A percentile compares a stretch with the other conserved stretches of the same genome.
phyloP scores from a whole-genome alignment of 2,329 filamentous ascomycete species.

The Emericellopsis atlantica region DNA sequence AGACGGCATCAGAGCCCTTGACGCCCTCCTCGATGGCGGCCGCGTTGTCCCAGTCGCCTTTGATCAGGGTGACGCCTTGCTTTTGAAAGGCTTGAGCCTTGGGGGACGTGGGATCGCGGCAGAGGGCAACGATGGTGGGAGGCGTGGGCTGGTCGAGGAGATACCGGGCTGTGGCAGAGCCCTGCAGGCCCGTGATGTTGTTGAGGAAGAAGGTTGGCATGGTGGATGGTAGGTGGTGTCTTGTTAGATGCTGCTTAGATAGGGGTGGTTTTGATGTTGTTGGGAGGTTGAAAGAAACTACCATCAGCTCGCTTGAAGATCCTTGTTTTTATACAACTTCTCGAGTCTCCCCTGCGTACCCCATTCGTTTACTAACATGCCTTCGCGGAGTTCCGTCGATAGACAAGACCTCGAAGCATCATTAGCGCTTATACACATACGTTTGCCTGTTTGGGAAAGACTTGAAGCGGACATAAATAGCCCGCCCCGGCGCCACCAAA shows the following conservation, averaged over 20 bases:
- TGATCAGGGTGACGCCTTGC: constrained; percentile 18
- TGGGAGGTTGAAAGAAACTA: too few relatives aligned
- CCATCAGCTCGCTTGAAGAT: too few relatives aligned
- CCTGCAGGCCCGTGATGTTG: constrained; percentile 26
- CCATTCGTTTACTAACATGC: too few relatives aligned
- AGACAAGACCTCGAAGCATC: too few relatives aligned
- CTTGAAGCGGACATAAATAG: too few relatives aligned
- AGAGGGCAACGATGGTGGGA: constrained; percentile 19
- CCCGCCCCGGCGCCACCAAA: too few relatives aligned
- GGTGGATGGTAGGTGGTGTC: constrained; percentile 8
- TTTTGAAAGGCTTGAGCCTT: constrained; percentile 13
- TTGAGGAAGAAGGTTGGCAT: constrained; percentile 22
- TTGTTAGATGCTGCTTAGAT: neutral
- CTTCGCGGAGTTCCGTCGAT: too few relatives aligned
- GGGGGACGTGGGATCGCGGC: constrained; percentile 15
- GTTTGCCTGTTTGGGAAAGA: too few relatives aligned
- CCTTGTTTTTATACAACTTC: too few relatives aligned
- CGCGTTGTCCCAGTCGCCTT: constrained; percentile 19
- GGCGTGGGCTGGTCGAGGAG: constrained; percentile 15
- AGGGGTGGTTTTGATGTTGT: neutral
- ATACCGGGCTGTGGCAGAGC: constrained; percentile 18
- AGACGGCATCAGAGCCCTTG: constrained; percentile 15
- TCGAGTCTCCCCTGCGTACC: too few relatives aligned
- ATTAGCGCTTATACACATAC: too few relatives aligned
- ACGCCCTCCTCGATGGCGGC: constrained; percentile 15